A percentile compares a stretch with the other conserved stretches of the same genome.
Conservation (phyloP, 768 basidiomycete genomes). For the Termitomyces sp. region DNA sequence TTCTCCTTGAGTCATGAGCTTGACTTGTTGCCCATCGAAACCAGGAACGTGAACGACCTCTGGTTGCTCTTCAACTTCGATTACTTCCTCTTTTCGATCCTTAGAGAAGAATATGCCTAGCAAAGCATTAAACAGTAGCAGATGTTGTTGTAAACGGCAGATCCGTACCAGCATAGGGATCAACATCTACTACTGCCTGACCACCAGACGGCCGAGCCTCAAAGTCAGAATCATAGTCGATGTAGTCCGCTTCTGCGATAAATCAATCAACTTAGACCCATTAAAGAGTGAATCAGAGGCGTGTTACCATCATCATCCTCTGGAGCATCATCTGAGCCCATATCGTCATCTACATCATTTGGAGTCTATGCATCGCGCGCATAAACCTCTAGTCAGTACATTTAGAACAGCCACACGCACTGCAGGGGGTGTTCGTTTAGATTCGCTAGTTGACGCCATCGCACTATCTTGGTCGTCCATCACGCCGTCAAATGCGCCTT, state of each 20-base stretch:
- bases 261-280: not conserved
- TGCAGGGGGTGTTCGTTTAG: constrained; percentile 18
- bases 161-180: constrained; percentile 79
- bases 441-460: constrained; percentile 29
- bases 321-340: constrained; percentile 36
- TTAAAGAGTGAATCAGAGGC: not conserved
- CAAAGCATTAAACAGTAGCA: constrained; percentile 4
- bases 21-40: constrained; percentile 38
- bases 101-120: constrained; percentile 93
- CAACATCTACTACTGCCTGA: constrained; percentile 51
- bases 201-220: constrained; percentile 37
- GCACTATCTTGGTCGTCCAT: constrained; percentile 50
- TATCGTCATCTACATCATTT: constrained; percentile 46
- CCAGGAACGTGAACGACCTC: constrained; percentile 42
- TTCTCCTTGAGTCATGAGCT: constrained; percentile 80
- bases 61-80: constrained; percentile 82
- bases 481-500: constrained; percentile 80
- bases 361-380: constrained; percentile 42
- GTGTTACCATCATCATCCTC: constrained; percentile 42
- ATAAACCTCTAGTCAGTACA: not conserved
- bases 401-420: constrained; percentile 14
- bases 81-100: constrained; percentile 85
- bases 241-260: constrained; percentile 47
- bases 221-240: constrained; percentile 82
- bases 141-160: not conserved